These are phyloP conservation scores for Neophaeococcomyces aloes DNA, from an alignment of 2,329 filamentous ascomycete genomes.

Conservation along the genomic window DNA sequence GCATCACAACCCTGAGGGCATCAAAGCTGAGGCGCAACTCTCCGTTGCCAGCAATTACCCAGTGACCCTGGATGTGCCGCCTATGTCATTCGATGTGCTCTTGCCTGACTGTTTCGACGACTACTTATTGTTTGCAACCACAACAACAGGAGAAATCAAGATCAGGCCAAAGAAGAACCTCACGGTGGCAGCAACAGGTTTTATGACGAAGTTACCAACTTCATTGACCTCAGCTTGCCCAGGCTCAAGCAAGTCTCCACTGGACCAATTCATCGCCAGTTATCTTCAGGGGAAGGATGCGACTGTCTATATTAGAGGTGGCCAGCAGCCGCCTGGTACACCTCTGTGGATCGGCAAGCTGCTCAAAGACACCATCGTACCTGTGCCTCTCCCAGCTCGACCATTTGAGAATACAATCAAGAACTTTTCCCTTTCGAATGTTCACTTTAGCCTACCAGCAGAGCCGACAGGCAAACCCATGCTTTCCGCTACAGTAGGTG, in stretches of 20 bases:
- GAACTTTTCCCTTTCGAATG: slow-evolving; percentile 76
- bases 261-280: slow-evolving; percentile 68
- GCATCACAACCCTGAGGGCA: slow-evolving; percentile 43
- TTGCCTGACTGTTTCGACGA: slow-evolving; percentile 67
- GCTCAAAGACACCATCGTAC: slow-evolving; percentile 69
- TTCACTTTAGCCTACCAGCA: slow-evolving; percentile 76
- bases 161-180: slow-evolving; percentile 60
- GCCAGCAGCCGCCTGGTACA: slow-evolving; percentile 53
- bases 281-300: slow-evolving; percentile 74
- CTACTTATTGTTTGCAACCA: slow-evolving; percentile 68
- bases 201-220: slow-evolving; percentile 63
- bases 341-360: slow-evolving; percentile 76
- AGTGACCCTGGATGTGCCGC: slow-evolving; percentile 63
- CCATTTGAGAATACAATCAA: slow-evolving; percentile 73
- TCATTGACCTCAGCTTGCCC: slow-evolving; percentile 65
- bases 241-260: slow-evolving; percentile 63
- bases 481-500: slow-evolving; percentile 73
- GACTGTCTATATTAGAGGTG: slow-evolving; percentile 73
- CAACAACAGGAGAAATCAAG: slow-evolving; percentile 55
- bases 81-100: slow-evolving; percentile 72
- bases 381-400: slow-evolving; percentile 71
- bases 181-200: slow-evolving; percentile 57
- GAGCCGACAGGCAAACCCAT: slow-evolving; percentile 68
- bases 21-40: slow-evolving; percentile 71
- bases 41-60: slow-evolving; percentile 66